Evolutionary conservation across 345 rosid genomes (phyloP).

Genomic region (Eucalyptus regnans): DNA sequence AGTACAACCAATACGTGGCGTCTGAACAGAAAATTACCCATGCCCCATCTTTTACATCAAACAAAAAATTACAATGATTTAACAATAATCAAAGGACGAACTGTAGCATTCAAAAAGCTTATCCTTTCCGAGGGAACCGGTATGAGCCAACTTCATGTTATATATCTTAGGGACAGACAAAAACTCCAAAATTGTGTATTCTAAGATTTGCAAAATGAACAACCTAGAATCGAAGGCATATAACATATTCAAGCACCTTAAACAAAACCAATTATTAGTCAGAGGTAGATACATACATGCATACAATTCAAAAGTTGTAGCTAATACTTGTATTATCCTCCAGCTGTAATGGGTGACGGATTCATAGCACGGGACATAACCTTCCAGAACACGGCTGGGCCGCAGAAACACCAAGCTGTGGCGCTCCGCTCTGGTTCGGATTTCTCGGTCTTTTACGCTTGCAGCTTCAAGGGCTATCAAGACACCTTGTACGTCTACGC

Average conservation of each 20-base stretch:
- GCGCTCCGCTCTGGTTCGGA: conserved; percentile 82
- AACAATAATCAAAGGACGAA: background rate
- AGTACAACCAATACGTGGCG: background rate
- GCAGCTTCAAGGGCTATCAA: conserved; percentile 87
- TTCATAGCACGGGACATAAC: conserved; percentile 76
- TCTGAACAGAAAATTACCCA: background rate
- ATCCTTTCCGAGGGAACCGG: background rate
- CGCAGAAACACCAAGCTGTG: conserved; percentile 73
- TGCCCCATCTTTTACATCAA: background rate
- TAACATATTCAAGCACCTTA: background rate
- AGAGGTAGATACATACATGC: background rate
- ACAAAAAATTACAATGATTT: background rate
- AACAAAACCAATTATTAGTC: background rate
- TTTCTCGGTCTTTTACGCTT: conserved; percentile 59
- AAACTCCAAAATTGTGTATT: background rate
- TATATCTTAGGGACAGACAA: background rate
- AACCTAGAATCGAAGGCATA: background rate
- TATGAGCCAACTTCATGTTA: background rate
- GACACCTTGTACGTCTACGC: conserved; percentile 81
- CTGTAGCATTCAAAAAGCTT: background rate
- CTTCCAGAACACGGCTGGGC: conserved; percentile 87
- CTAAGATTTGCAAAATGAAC: background rate
- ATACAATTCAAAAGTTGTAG: background rate
- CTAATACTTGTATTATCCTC: background rate
- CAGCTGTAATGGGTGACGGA: conserved; percentile 58